A percentile compares a stretch with the other conserved stretches of the same genome.
Evolutionary conservation across 2,329 filamentous ascomycete species (phyloP).

Genomic region (Aspergillus latus): DNA sequence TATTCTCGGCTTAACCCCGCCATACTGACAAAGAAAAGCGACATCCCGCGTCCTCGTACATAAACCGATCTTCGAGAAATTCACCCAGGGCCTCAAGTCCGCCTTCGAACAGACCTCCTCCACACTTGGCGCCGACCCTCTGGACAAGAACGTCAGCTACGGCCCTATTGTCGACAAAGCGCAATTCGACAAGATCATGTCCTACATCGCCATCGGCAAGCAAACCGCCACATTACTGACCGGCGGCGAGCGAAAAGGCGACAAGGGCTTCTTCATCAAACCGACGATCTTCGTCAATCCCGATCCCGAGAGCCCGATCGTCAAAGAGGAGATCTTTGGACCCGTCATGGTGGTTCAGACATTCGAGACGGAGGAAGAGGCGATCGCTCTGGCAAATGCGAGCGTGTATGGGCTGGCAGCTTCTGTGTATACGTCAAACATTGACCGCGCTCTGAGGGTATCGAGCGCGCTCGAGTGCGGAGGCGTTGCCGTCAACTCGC

Average conservation of each 20-base stretch:
- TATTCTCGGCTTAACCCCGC: neutral
- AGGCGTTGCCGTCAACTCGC: constrained; percentile 15
- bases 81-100: constrained; percentile 15
- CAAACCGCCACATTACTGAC: constrained; percentile 5
- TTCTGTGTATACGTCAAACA: constrained; percentile 10
- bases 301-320: neutral
- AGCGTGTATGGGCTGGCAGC: constrained; percentile 12
- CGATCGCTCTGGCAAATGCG: constrained; percentile 8
- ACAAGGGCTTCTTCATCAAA: constrained; percentile 10
- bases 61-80: constrained; percentile 18
- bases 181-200: constrained; percentile 14
- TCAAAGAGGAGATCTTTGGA: constrained; percentile 15
- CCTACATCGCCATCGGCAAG: constrained; percentile 11
- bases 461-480: constrained; percentile 12
- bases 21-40: constrained; percentile 12
- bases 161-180: constrained; percentile 14
- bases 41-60: constrained; percentile 25
- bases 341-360: constrained; percentile 12
- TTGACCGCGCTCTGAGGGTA: constrained; percentile 12
- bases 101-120: constrained; percentile 9
- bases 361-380: constrained; percentile 15
- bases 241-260: constrained; percentile 8
- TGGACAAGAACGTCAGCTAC: constrained; percentile 2
- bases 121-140: constrained; percentile 1
- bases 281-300: constrained; percentile 16